Percentiles rank a stretch among this genome's conserved stretches.
These are phyloP conservation scores for Glycyrrhiza uralensis DNA, from an alignment of 306 rosid genomes.

Conservation along the genomic window DNA sequence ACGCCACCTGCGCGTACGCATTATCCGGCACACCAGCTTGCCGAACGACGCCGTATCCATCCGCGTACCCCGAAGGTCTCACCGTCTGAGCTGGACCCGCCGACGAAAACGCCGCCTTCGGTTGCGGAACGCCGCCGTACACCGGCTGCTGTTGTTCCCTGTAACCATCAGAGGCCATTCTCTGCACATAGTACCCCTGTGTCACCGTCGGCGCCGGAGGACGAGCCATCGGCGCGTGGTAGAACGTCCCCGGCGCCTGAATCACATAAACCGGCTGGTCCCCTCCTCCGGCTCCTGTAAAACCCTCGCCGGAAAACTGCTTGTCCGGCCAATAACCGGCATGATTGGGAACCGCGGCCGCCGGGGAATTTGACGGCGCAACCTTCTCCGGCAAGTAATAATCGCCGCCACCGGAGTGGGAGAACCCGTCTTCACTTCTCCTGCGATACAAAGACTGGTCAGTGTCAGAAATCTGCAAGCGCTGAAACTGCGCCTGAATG, in stretches of 20 bases:
- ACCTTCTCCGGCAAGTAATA: slow-evolving; percentile 55
- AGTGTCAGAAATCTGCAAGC: slow-evolving; percentile 53
- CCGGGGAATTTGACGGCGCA: slow-evolving; percentile 23
- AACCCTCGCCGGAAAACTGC: slow-evolving; percentile 52
- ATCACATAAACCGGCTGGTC: slow-evolving; percentile 62
- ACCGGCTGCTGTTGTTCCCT: slow-evolving; percentile 74
- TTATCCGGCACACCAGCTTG: slow-evolving; percentile 31
- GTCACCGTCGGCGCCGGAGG: slow-evolving; percentile 27
- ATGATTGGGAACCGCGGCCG: slow-evolving; percentile 18
- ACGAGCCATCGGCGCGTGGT: slow-evolving; percentile 51
- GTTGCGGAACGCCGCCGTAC: slow-evolving; percentile 38
- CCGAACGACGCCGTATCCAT: slow-evolving; percentile 45
- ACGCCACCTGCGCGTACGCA: slow-evolving; percentile 42
- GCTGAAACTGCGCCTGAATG: slow-evolving; percentile 66
- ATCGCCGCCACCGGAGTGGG: slow-evolving; percentile 35
- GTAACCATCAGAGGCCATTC: slow-evolving; percentile 57
- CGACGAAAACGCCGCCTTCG: slow-evolving; percentile 20
- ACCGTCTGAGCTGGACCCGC: slow-evolving; percentile 41
- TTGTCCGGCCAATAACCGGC: slow-evolving; percentile 60
- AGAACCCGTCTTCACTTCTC: slow-evolving; percentile 47
- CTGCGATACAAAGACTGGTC: slow-evolving; percentile 50
- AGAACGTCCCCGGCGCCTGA: slow-evolving; percentile 45
- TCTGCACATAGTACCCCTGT: slow-evolving; percentile 72
- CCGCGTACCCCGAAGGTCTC: slow-evolving; percentile 40
- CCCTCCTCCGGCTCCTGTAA: slow-evolving; percentile 28